phyloP scores from a whole-genome alignment of 108 stramenopile species.

The Schizochytrium sp. region DNA sequence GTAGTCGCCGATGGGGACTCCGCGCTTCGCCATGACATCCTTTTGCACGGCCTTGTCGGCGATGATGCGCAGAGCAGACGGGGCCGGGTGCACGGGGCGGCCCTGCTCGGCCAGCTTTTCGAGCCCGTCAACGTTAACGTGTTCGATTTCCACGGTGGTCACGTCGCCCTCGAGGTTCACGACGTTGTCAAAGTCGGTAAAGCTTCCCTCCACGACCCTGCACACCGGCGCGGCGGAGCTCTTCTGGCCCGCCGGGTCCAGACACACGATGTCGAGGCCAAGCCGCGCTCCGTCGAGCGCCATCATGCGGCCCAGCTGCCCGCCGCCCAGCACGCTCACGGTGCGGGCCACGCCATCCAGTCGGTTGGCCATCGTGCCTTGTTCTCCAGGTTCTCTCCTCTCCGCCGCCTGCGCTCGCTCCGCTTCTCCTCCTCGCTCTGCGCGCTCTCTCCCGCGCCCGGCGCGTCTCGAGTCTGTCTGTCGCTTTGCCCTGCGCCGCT shows the following conservation, averaged over 20 bases:
- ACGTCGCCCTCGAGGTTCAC: conserved; percentile 66
- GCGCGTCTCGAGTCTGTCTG: too few relatives aligned
- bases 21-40: conserved; percentile 62
- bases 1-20: conserved; percentile 67
- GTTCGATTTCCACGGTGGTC: conserved; percentile 96
- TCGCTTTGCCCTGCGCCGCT: too few relatives aligned
- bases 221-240: conserved; percentile 62
- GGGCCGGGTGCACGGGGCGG: conserved; percentile 75
- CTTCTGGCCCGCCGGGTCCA: conserved; percentile 62
- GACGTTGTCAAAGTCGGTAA: conserved; percentile 71
- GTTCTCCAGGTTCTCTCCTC: too few relatives aligned
- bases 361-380: not conserved
- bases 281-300: conserved; percentile 86
- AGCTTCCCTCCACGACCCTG: conserved; percentile 61
- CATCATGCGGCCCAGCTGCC: conserved; percentile 99
- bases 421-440: too few relatives aligned
- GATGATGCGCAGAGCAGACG: conserved; percentile 72
- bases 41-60: conserved; percentile 93
- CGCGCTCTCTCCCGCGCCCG: too few relatives aligned
- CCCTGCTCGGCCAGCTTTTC: conserved; percentile 64
- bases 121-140: conserved; percentile 79
- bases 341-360: conserved; percentile 22
- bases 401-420: too few relatives aligned
- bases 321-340: conserved; percentile 93
- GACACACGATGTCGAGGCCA: conserved; percentile 67